These are phyloP conservation scores for Elongisporangium undulatum DNA, from an alignment of 352 stramenopile genomes.

Conservation along the genomic window DNA sequence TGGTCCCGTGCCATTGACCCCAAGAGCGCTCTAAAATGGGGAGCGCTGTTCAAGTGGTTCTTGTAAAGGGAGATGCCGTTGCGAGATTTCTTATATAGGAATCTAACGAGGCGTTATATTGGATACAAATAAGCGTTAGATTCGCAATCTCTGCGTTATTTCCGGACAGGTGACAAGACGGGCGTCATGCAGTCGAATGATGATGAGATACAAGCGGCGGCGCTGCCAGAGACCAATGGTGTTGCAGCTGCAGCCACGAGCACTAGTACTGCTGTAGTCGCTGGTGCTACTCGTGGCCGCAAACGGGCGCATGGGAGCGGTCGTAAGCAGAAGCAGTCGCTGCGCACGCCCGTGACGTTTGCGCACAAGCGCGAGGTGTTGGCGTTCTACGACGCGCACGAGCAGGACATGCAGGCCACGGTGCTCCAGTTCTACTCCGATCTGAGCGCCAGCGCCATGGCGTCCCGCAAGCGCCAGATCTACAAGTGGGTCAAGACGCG, in stretches of 20 bases:
- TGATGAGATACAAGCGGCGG: neutral
- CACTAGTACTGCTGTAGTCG: neutral
- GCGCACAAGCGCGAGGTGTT: slow-evolving; percentile 38
- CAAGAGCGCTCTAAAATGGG: neutral
- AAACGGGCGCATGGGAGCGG: slow-evolving; percentile 7
- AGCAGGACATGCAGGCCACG: slow-evolving; percentile 33
- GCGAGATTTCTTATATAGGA: neutral
- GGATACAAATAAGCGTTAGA: neutral
- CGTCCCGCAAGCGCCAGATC: slow-evolving; percentile 43
- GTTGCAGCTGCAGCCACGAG: neutral
- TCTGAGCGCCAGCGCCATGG: slow-evolving; percentile 7
- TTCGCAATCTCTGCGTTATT: neutral
- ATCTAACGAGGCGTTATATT: slow-evolving; percentile 1
- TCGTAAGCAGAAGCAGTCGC: slow-evolving; percentile 22
- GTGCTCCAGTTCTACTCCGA: slow-evolving; percentile 29
- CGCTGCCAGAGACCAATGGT: neutral
- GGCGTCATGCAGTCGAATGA: neutral
- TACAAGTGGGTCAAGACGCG: slow-evolving; percentile 43
- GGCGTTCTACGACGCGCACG: slow-evolving; percentile 28
- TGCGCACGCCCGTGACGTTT: slow-evolving; percentile 32
- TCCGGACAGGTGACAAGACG: neutral
- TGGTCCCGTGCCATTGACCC: neutral
- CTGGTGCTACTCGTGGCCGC: neutral
- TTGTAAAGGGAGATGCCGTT: neutral
- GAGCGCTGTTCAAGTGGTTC: neutral